These are phyloP conservation scores for Yamadazyma takamatsuzukensis DNA, from an alignment of 805 yeast genomes.

Conservation along the genomic window DNA sequence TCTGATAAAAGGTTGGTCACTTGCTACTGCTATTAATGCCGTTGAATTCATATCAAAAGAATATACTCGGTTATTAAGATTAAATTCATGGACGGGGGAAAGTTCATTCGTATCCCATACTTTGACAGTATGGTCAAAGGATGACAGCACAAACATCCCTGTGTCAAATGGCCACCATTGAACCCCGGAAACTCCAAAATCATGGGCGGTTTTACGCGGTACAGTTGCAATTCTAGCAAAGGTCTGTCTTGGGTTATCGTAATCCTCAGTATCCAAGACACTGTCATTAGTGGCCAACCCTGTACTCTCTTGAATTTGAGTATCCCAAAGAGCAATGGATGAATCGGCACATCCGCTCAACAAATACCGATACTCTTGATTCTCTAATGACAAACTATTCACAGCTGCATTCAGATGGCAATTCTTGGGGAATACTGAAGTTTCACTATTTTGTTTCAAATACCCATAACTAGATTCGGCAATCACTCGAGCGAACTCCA, in stretches of 20 bases:
- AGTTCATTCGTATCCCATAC: constrained; percentile 77
- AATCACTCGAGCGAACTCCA: constrained; percentile 32
- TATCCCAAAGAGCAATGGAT: constrained; percentile 64
- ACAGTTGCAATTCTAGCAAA: constrained; percentile 27
- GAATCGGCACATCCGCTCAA: constrained; percentile 76
- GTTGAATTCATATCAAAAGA: constrained; percentile 54
- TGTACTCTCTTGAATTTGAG: constrained; percentile 16
- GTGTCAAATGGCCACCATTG: constrained; percentile 89
- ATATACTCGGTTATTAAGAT: constrained; percentile 59
- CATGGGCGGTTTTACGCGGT: constrained; percentile 47
- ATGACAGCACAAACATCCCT: constrained; percentile 79
- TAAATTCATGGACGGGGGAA: constrained; percentile 63
- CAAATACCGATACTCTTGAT: constrained; percentile 40
- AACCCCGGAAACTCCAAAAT: constrained; percentile 67
- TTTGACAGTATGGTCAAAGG: constrained; percentile 73
- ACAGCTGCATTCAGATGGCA: constrained; percentile 51
- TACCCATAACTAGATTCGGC: constrained; percentile 35
- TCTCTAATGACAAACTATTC: constrained; percentile 58
- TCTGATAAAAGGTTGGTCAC: constrained; percentile 66
- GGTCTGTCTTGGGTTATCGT: constrained; percentile 27
- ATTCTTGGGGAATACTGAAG: constrained; percentile 34
- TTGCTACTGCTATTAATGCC: constrained; percentile 67
- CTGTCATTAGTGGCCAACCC: constrained; percentile 6
- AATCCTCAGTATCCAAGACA: constrained; percentile 25
- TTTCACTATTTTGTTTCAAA: constrained; percentile 19